phyloP scores from a whole-genome alignment of 768 basidiomycete species.

The Grammothele lineata region DNA sequence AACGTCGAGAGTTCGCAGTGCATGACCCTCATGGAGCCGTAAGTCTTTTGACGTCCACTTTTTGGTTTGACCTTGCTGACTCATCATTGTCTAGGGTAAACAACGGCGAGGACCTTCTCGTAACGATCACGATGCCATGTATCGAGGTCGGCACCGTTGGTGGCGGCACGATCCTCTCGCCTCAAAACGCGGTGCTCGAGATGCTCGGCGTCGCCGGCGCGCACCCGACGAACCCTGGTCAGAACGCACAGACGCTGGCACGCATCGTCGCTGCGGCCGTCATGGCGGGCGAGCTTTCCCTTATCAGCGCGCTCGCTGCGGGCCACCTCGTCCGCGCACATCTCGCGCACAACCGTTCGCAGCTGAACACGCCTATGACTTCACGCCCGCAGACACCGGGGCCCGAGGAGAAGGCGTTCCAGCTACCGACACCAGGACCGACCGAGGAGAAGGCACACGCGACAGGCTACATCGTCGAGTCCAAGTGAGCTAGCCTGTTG shows the following conservation, averaged over 20 bases:
- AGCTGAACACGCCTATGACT: constrained; percentile 65
- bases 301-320: constrained; percentile 89
- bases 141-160: constrained; percentile 99
- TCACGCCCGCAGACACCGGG: constrained; percentile 63
- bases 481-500: no score
- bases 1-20: constrained; percentile 98
- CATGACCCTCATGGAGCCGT: constrained; percentile 99
- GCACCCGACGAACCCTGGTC: constrained; percentile 79
- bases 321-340: constrained; percentile 94
- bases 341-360: constrained; percentile 86
- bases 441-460: constrained; percentile 1
- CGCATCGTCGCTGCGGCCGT: constrained; percentile 88
- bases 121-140: constrained; percentile 97
- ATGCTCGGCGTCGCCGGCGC: constrained; percentile 93
- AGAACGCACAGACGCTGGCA: constrained; percentile 87
- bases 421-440: neutral
- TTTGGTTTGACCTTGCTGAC: no score
- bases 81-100: constrained; percentile 54
- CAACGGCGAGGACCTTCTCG: constrained; percentile 82
- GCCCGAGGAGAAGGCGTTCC: constrained; percentile 10
- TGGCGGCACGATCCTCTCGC: constrained; percentile 89
- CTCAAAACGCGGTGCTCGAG: constrained; percentile 87
- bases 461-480: constrained; percentile 6
- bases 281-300: constrained; percentile 94
- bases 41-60: constrained; percentile 37